Conservation (phyloP, 257 asterid species). For the Jaltomata sinuosa region DNA sequence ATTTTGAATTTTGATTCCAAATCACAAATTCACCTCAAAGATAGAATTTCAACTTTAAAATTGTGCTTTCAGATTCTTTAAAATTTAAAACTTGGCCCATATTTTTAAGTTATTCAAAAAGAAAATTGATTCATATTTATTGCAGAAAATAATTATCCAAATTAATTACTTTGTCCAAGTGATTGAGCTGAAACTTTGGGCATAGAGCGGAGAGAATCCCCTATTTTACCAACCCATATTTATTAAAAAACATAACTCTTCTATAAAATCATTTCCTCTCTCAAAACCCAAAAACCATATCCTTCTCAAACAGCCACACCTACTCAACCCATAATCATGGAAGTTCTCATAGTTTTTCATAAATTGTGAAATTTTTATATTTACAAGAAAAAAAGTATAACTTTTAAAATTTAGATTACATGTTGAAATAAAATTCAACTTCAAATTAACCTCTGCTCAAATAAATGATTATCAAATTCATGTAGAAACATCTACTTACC, state of each 20-base stretch:
- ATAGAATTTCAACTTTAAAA: not conserved
- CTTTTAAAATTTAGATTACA: not conserved
- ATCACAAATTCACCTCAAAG: not conserved
- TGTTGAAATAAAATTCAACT: not conserved
- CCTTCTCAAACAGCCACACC: too few species aligned
- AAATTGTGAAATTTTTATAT: not conserved
- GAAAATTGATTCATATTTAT: not conserved
- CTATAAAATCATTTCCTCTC: too few species aligned
- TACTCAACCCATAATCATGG: too few species aligned
- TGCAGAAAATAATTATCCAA: not conserved
- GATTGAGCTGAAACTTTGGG: too few species aligned
- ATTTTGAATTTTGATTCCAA: not conserved
- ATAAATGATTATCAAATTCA: not conserved
- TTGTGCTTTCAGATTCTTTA: not conserved
- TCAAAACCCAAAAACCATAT: too few species aligned
- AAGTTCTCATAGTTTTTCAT: too few species aligned
- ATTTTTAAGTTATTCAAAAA: not conserved
- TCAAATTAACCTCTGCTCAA: not conserved
- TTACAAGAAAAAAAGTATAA: not conserved
- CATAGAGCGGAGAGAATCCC: too few species aligned
- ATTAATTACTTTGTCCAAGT: too few species aligned
- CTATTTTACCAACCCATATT: too few species aligned
- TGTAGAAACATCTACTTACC: not conserved
- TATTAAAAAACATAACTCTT: too few species aligned
- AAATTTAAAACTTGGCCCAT: not conserved